Base-by-base conservation (phyloP, 352 stramenopile genomes). In the Globisporangium sylvaticum region DNA sequence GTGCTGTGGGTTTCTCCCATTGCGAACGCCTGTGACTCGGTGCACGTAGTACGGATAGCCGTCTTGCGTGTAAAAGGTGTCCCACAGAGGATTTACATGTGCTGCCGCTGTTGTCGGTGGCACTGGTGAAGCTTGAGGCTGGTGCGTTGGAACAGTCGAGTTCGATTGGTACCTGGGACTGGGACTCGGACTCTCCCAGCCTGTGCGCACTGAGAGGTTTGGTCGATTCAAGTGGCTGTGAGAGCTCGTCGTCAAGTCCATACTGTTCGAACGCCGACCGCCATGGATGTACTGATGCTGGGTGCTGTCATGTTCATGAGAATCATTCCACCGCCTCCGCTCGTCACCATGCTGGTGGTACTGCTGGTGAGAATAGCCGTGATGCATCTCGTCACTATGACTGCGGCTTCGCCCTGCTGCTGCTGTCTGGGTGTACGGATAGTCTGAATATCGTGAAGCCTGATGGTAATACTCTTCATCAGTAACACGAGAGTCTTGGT, bases 21-120 rank as follows among this genome's bases (percentile, higher is more conserved):
- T 92, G 87, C 0, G 87, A 95, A 80, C 66, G 22, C 85, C 84
- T 3, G 85, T 91, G 32, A 57, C 58, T 67, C 73, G 74, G 70
- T 92, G 88, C 18, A 94, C 82, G 58, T 92, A 95, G 69, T 93
- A 95, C 18, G 79, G 71, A 54, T 95, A 91, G 4, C 87, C 87
- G 53, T 95, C 80, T 50, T 84, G 65, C 0, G 80, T 89, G 67
- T 91, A 90, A 44, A 87, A 79, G 7, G 77, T 89, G 14, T 92
- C 82, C 82, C 84, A 95, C 39, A 80, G 57, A 48, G 50, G 31
- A 29, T 60, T 39, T 7, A 46, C 52, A 18, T n/a, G 15, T 52
- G 1, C 4, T 10, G 61, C 4, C 42, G 29, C 32, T 9, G 37
- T 18, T 24, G 44, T 22, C 15, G n/a, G 15, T 12, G 58, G 29